Conservation (phyloP, 2,329 filamentous ascomycete genomes). For the Coniochaeta sp. region DNA sequence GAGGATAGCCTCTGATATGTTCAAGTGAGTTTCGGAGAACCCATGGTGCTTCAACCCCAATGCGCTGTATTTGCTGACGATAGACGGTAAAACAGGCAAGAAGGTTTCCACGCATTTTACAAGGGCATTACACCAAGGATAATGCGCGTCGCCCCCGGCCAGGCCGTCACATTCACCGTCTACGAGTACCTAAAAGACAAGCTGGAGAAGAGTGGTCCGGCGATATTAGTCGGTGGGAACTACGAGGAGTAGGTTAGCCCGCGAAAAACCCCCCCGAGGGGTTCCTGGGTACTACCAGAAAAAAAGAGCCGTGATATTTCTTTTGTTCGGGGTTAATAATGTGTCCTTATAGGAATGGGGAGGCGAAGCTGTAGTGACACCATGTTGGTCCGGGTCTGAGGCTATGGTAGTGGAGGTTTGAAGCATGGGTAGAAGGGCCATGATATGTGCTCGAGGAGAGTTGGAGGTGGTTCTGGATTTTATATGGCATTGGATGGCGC, state of each 20-base stretch:
- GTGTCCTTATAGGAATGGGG: neutral
- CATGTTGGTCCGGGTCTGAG: neutral
- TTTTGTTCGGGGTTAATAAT: neutral
- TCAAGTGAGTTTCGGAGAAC: constrained; percentile 46
- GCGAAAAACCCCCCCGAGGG: neutral
- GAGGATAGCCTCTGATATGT: constrained; percentile 74
- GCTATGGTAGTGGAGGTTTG: neutral
- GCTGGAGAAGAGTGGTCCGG: constrained; percentile 57
- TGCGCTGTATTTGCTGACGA: neutral
- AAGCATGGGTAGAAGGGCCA: neutral
- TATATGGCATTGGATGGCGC: neutral
- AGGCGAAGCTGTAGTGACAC: neutral
- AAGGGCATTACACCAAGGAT: constrained; percentile 97
- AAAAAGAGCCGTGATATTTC: neutral
- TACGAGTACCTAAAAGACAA: constrained; percentile 71
- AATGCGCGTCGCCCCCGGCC: constrained; percentile 94
- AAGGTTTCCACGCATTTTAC: constrained; percentile 92
- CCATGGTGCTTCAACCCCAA: neutral
- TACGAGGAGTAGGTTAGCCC: constrained; percentile 54
- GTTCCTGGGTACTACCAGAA: neutral
- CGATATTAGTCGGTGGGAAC: constrained; percentile 50
- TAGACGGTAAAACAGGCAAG: constrained; percentile 51
- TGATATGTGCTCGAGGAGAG: neutral
- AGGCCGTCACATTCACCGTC: constrained; percentile 71
- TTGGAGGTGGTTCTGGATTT: neutral